Conservation (phyloP, 768 basidiomycete genomes). For the Lactarius sanguifluus region DNA sequence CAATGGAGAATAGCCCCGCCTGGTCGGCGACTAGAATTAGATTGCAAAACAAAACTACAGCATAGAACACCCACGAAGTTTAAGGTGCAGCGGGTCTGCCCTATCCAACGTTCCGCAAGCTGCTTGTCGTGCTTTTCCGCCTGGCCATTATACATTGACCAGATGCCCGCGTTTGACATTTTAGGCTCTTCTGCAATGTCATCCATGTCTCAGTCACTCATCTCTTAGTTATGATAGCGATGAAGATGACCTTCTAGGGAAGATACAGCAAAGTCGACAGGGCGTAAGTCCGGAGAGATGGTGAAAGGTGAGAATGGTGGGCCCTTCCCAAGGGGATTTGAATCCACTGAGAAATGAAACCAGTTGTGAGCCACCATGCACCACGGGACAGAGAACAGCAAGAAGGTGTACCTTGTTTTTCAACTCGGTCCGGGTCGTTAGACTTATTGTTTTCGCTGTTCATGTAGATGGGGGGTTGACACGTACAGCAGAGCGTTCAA, state of each 20-base stretch:
- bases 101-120: conserved; percentile 17
- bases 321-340: not conserved
- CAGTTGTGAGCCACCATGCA: not conserved
- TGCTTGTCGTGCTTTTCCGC: conserved; percentile 13
- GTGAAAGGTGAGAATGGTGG: not conserved
- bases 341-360: not conserved
- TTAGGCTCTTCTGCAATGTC: conserved; percentile 3
- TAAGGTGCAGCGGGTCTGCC: conserved; percentile 4
- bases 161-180: conserved; percentile 11
- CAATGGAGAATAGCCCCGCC: conserved; percentile 20
- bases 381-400: not conserved
- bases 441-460: not conserved
- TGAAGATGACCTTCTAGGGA: not conserved
- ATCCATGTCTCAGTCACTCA: not conserved
- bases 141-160: conserved; percentile 9
- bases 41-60: not conserved
- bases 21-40: not conserved
- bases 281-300: not conserved
- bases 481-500: conserved; percentile 14
- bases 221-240: not conserved
- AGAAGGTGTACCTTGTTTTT: not conserved
- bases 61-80: conserved; percentile 5
- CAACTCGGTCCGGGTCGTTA: not conserved
- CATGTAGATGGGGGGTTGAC: not conserved
- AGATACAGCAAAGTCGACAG: not conserved